These are phyloP conservation scores for Boletus hoseneyae DNA, from an alignment of 1,284 basidiomycete genomes.

Conservation along the genomic window DNA sequence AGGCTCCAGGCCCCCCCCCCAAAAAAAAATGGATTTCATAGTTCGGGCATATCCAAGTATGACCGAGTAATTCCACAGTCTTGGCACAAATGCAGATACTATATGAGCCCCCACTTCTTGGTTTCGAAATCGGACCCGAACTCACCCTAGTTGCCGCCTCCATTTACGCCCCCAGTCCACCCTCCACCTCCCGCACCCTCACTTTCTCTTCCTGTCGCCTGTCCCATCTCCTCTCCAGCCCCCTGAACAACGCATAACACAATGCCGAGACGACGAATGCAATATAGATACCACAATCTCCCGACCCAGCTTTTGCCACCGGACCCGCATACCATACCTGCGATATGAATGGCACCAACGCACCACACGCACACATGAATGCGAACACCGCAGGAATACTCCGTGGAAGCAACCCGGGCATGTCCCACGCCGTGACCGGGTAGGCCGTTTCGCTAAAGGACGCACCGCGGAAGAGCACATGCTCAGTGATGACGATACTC, in stretches of 20 bases:
- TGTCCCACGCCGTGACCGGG: constrained; percentile 23
- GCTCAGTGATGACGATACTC: constrained; percentile 54
- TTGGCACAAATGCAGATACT: no score
- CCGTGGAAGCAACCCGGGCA: constrained; percentile 14
- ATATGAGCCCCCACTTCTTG: no score
- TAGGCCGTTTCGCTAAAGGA: constrained; percentile 22
- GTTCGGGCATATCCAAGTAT: no score
- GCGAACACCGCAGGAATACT: no score
- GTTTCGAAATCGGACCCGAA: no score
- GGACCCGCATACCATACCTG: constrained; percentile 57
- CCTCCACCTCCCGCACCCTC: no score
- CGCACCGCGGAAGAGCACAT: constrained; percentile 49
- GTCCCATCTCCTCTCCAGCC: constrained; percentile 36
- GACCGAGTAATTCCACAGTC: no score
- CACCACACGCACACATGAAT: no score
- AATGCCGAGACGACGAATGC: constrained; percentile 42
- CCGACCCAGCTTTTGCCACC: constrained; percentile 44
- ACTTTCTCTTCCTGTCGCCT: not conserved
- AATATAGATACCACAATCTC: constrained; percentile 54
- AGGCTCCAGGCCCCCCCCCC: no score
- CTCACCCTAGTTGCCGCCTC: no score
- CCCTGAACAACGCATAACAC: constrained; percentile 39
- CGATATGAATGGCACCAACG: constrained; percentile 1
- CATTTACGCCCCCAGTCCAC: no score
- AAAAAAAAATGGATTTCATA: no score